A percentile compares a stretch with the other conserved stretches of the same genome.
These are phyloP conservation scores for Apiotrichum akiyoshidainum DNA, from an alignment of 1,284 basidiomycete genomes.

Conservation along the genomic window DNA sequence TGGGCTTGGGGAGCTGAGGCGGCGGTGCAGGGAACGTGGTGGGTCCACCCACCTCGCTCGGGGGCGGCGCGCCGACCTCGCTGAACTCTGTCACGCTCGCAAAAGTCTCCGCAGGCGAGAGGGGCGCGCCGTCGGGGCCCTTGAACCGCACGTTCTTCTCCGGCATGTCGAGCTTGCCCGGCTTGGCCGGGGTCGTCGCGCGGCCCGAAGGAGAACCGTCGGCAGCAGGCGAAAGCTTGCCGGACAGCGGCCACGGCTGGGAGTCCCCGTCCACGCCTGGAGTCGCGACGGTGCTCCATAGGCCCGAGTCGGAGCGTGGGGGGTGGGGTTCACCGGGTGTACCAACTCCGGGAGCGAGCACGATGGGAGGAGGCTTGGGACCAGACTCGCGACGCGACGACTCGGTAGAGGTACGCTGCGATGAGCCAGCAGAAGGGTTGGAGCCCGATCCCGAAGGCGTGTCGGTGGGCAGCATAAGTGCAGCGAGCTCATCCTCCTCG, in stretches of 20 bases:
- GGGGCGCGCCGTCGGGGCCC: conserved; percentile 48
- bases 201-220: neutral
- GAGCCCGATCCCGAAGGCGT: neutral
- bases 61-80: conserved; percentile 43
- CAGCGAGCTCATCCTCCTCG: conserved; percentile 12
- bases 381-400: neutral
- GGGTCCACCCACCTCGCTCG: conserved; percentile 22
- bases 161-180: conserved; percentile 12
- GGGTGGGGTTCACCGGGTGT: conserved; percentile 4
- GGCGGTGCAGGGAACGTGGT: neutral
- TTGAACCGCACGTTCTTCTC: conserved; percentile 46
- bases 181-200: conserved; percentile 3
- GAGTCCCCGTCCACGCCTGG: conserved; percentile 42
- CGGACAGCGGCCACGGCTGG: conserved; percentile 1
- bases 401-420: neutral
- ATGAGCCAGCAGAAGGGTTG: neutral
- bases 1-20: conserved; percentile 11
- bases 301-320: conserved; percentile 24
- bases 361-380: conserved; percentile 4
- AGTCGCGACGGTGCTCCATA: conserved; percentile 48
- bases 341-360: neutral
- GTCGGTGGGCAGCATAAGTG: neutral
- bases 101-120: conserved; percentile 39
- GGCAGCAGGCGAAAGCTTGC: neutral
- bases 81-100: conserved; percentile 38